Evolutionary conservation across 2,329 filamentous ascomycete genomes (phyloP).

Genomic region (Coniochaeta ligniaria): DNA sequence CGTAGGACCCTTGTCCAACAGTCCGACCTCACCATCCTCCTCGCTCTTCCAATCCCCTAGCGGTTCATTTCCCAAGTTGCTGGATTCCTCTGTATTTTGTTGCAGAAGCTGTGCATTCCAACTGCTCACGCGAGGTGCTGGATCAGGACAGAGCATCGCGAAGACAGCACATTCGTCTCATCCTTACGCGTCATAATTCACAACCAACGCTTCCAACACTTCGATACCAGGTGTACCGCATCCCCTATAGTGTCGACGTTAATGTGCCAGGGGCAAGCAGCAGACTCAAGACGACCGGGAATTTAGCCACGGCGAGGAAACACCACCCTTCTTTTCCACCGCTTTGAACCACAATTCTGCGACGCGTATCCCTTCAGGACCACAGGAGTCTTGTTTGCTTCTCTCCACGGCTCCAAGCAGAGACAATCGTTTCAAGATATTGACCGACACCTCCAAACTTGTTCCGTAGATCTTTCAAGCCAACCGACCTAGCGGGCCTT

Average conservation of each 20-base stretch:
- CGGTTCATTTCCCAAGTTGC: not conserved
- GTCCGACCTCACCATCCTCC: not conserved
- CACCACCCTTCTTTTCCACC: not conserved
- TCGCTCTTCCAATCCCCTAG: not conserved
- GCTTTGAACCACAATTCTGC: not conserved
- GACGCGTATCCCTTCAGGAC: not conserved
- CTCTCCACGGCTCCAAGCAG: not conserved
- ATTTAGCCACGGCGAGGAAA: constrained; percentile 1
- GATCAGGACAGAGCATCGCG: not conserved
- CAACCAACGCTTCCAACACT: not conserved
- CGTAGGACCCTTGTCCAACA: not conserved
- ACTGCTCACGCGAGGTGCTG: not conserved
- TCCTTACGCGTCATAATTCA: not conserved
- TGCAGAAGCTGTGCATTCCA: not conserved
- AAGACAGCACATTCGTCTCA: not conserved
- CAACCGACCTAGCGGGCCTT: not conserved
- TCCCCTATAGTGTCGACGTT: not conserved
- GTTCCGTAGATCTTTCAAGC: constrained; percentile 2
- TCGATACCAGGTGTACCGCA: not conserved
- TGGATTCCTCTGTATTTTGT: not conserved
- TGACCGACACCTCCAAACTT: not conserved
- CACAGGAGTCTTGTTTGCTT: not conserved
- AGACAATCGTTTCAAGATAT: not conserved
- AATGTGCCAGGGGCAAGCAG: not conserved
- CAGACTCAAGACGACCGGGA: not conserved